These are phyloP conservation scores for Ganoderma multipileum DNA, from an alignment of 1,284 basidiomycete genomes.

Conservation along the genomic window DNA sequence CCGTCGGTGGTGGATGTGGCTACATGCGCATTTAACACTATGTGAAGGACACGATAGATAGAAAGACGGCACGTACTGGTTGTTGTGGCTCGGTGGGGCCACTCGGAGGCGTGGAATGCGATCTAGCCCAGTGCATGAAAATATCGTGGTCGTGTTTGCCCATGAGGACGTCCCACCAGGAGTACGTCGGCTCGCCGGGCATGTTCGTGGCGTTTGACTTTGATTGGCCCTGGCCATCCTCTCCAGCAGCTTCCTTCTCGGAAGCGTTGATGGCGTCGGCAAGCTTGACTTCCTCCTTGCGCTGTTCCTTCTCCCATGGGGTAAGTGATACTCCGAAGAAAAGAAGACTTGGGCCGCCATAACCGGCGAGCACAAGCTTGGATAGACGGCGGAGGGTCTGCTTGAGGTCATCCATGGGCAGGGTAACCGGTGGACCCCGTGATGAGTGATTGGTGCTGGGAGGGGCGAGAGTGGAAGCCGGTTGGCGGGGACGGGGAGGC, in stretches of 20 bases:
- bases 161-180: constrained; percentile 82
- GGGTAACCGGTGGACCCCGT: constrained; percentile 1
- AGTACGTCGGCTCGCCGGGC: constrained; percentile 49
- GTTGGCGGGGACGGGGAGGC: constrained; percentile 35
- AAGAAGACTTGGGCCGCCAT: constrained; percentile 77
- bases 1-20: constrained; percentile 35
- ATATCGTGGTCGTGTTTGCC: constrained; percentile 83
- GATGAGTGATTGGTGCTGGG: not conserved
- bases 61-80: constrained; percentile 7
- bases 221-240: constrained; percentile 12
- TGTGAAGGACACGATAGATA: no score
- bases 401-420: constrained; percentile 62
- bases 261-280: constrained; percentile 71
- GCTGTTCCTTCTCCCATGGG: constrained; percentile 32
- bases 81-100: constrained; percentile 4
- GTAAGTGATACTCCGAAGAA: constrained; percentile 75
- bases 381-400: constrained; percentile 74
- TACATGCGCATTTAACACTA: not conserved
- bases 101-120: constrained; percentile 24
- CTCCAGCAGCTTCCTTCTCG: constrained; percentile 58
- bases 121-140: constrained; percentile 63
- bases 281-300: constrained; percentile 62
- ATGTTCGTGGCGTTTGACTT: constrained; percentile 17
- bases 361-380: constrained; percentile 81
- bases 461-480: constrained; percentile 19